Base-by-base conservation (phyloP, 805 yeast species). In the Lipomyces mesembrius region DNA sequence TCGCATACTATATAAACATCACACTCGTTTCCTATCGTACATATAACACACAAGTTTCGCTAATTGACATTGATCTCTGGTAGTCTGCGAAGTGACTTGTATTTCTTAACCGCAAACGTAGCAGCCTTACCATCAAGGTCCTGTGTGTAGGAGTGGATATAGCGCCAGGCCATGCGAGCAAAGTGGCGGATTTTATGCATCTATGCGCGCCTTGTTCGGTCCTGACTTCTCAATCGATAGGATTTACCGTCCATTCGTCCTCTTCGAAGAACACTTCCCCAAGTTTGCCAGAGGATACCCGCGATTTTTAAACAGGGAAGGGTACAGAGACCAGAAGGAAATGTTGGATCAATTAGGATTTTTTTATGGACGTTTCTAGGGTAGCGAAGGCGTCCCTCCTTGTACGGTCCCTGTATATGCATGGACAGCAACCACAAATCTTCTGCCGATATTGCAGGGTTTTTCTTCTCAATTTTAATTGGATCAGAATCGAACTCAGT, bases 181-280 rank as follows among this genome's bases (percentile, higher is more conserved):
- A n/a, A n/a, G n/a, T n/a, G n/a, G n/a, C n/a, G n/a, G n/a, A n/a
- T n/a, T n/a, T n/a, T n/a, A n/a, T n/a, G n/a, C n/a, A n/a, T n/a
- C n/a, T n/a, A n/a, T n/a, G n/a, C n/a, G n/a, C 2, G 62, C 71
- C 3, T 57, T 67, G n/a, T 69, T 64, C 59, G 72, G 22, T n/a
- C 27, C 27, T 25, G 27, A 25, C 27, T 25, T 25, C 27, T 25
- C 27, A 25, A 2, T 25, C 27, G 27, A 25, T 25, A 25, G 2
- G 27, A 25, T 25, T 25, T 25, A 25, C 27, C 27, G 27, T 25
- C 59, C 57, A 39, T 69, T 61, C 54, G 27, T 39, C 7, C 27
- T 14, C 2, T 69, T 55, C 54, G 72, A 69, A 34, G 43, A 67
- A 35, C 25, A 29, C 39, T 52, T 69, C 20, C n/a, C 29, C n/a